Evolutionary conservation across 805 yeast genomes (phyloP).

Genomic region (Candida vaughaniae): DNA sequence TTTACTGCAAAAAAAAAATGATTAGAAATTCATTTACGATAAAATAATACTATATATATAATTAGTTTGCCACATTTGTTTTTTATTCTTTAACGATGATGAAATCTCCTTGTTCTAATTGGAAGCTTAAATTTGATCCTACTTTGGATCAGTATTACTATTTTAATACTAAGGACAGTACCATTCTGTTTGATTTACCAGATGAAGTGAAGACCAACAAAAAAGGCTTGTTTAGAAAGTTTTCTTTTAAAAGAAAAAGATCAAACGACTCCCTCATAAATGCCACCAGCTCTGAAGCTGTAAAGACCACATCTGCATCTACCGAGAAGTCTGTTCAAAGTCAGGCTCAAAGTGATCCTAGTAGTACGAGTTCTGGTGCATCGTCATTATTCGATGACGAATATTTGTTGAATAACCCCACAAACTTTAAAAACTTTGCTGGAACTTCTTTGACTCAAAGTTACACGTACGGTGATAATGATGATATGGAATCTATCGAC

Average conservation of each 20-base stretch:
- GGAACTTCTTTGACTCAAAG: slow-evolving; percentile 20
- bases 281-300: neutral
- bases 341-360: neutral
- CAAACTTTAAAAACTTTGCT: slow-evolving; percentile 23
- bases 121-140: slow-evolving; percentile 31
- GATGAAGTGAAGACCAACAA: slow-evolving; percentile 34
- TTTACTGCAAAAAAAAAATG: too few species aligned
- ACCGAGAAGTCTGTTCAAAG: too few species aligned
- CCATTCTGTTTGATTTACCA: slow-evolving; percentile 45
- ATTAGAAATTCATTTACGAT: too few species aligned
- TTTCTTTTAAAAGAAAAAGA: slow-evolving; percentile 11
- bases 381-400: slow-evolving; percentile 25
- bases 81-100: too few species aligned
- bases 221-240: slow-evolving; percentile 5
- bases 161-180: slow-evolving; percentile 30
- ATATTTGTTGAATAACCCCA: slow-evolving; percentile 22
- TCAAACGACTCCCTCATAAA: slow-evolving; percentile 1
- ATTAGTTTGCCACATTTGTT: too few species aligned
- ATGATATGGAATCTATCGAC: slow-evolving; percentile 19
- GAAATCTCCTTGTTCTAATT: too few species aligned
- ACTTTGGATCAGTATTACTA: slow-evolving; percentile 41
- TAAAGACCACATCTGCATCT: neutral
- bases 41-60: too few species aligned
- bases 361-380: neutral
- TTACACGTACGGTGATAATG: slow-evolving; percentile 1